Conservation (phyloP, 805 yeast genomes). For the Brettanomyces anomalus region DNA sequence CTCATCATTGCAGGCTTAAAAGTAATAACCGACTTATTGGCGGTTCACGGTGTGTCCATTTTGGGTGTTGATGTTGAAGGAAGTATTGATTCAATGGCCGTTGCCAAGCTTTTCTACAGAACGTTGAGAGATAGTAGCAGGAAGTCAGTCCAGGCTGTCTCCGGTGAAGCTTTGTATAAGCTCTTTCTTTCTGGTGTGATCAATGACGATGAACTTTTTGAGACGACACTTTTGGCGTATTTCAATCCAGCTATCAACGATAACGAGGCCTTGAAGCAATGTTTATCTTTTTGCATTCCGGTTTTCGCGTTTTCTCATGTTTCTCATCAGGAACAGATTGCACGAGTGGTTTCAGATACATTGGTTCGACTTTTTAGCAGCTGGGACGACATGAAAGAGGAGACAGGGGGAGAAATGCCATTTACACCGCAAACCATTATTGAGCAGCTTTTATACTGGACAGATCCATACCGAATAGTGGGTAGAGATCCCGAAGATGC, state of each 20-base stretch:
- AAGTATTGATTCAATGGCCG: conserved; percentile 54
- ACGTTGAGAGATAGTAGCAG: conserved; percentile 46
- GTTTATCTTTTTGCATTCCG: conserved; percentile 79
- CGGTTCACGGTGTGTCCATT: conserved; percentile 65
- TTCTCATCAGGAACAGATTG: conserved; percentile 59
- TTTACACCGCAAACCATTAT: conserved; percentile 44
- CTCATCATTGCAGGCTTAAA: conserved; percentile 56
- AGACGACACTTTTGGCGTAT: conserved; percentile 61
- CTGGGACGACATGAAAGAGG: conserved; percentile 29
- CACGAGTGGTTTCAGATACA: conserved; percentile 58
- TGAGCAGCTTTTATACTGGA: conserved; percentile 75
- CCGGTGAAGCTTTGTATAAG: conserved; percentile 84
- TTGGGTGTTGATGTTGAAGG: conserved; percentile 44
- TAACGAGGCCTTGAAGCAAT: conserved; percentile 66
- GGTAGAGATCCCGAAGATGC: conserved; percentile 34
- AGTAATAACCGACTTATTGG: conserved; percentile 67
- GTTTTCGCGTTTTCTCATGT: conserved; percentile 74
- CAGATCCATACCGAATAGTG: conserved; percentile 66
- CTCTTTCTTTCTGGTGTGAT: conserved; percentile 69
- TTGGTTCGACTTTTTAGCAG: conserved; percentile 44
- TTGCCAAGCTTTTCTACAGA: conserved; percentile 63
- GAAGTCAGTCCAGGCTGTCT: conserved; percentile 64
- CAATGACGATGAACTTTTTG: conserved; percentile 61
- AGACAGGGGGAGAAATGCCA: conserved; percentile 16
- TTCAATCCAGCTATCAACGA: conserved; percentile 58